Evolutionary conservation across 345 rosid species (phyloP).

Genomic region (Ceriops decandra): DNA sequence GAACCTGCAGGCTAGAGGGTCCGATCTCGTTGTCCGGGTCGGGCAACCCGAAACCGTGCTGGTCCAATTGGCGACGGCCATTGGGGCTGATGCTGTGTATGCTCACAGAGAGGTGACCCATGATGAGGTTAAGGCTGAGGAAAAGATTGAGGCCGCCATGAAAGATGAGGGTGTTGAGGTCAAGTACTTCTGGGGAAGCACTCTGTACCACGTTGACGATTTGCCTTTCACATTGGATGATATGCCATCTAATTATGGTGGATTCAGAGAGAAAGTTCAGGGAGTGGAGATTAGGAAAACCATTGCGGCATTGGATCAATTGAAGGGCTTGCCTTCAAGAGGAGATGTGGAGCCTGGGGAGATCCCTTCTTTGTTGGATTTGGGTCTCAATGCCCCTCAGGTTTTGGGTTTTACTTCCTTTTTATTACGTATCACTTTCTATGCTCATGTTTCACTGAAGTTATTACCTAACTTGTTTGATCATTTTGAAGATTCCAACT

Average conservation of each 20-base stretch:
- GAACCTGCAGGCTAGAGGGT: slow-evolving; percentile 84
- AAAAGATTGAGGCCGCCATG: slow-evolving; percentile 74
- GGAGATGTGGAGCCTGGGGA: slow-evolving; percentile 96
- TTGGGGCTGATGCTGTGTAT: slow-evolving; percentile 90
- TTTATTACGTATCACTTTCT: background rate
- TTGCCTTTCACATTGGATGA: slow-evolving; percentile 85
- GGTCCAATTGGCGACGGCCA: slow-evolving; percentile 71
- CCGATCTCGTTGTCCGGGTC: slow-evolving; percentile 83
- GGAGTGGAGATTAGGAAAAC: slow-evolving; percentile 83
- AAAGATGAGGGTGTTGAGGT: slow-evolving; percentile 89
- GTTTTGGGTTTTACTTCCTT: slow-evolving; percentile 30
- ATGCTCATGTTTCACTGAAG: background rate
- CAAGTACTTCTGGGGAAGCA: slow-evolving; percentile 95
- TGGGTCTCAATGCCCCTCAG: slow-evolving; percentile 76
- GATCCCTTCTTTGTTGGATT: slow-evolving; percentile 77
- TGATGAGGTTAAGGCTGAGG: slow-evolving; percentile 84
- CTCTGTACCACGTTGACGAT: slow-evolving; percentile 87
- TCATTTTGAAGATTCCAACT: too few species aligned
- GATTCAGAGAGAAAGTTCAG: slow-evolving; percentile 73
- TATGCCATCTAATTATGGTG: slow-evolving; percentile 73
- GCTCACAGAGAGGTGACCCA: slow-evolving; percentile 87
- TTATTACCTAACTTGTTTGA: too few species aligned
- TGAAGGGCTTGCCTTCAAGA: slow-evolving; percentile 77
- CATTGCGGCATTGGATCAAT: slow-evolving; percentile 69
- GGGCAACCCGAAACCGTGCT: slow-evolving; percentile 81